Evolutionary conservation across 139 green algal species (phyloP).

Genomic region (Zygnema circumcarinatum): DNA sequence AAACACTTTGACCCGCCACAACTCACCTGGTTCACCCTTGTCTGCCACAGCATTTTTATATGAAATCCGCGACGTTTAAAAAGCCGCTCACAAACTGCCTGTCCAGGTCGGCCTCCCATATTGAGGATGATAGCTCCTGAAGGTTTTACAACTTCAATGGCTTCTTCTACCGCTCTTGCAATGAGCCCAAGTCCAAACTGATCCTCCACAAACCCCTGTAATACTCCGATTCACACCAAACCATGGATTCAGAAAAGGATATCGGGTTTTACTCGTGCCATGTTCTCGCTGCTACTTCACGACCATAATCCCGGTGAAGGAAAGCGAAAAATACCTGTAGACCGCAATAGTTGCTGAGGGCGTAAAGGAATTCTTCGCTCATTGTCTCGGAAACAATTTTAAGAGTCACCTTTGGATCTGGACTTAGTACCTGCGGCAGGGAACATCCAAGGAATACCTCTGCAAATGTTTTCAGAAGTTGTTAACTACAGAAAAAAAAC

Average conservation of each 20-base stretch:
- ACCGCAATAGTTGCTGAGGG: constrained; percentile 59
- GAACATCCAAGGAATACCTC: no score
- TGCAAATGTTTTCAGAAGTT: no score
- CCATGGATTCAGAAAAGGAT: neutral
- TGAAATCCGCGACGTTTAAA: constrained; percentile 46
- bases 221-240: no score
- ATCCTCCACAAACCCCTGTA: constrained; percentile 58
- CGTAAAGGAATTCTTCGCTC: constrained; percentile 57
- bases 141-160: constrained; percentile 40
- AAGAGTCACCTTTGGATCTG: constrained; percentile 44
- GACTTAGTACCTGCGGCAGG: constrained; percentile 49
- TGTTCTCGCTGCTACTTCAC: no score
- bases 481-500: no score
- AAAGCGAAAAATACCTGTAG: constrained; percentile 31
- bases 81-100: constrained; percentile 52
- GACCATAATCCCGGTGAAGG: no score
- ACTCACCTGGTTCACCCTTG: constrained; percentile 39
- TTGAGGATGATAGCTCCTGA: constrained; percentile 44
- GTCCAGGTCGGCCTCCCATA: constrained; percentile 53
- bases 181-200: constrained; percentile 61
- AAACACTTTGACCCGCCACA: neutral
- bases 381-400: constrained; percentile 50
- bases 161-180: constrained; percentile 51
- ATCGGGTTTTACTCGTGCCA: no score
- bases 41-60: constrained; percentile 50